Base-by-base conservation (phyloP, 345 rosid species). In the Citrus unshiu region DNA sequence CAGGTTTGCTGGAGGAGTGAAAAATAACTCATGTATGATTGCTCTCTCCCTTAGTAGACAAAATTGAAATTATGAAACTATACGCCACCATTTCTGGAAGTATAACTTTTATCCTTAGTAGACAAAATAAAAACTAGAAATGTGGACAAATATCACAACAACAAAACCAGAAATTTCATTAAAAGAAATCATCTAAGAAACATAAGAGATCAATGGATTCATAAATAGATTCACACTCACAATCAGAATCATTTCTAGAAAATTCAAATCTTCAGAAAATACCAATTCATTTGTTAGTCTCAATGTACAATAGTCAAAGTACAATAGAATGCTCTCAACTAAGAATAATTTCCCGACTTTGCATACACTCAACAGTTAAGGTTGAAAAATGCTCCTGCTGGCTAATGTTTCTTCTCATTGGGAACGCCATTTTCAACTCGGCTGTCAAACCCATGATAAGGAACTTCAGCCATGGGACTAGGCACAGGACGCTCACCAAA, bases 401-500 rank as follows among this genome's bases (percentile, higher is more conserved):
- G 62, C 90, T 90, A 92, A 30, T 78, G 84, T 85, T 90, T 89
- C 89, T 84, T 86, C 86, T 93, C 95, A 82, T 82, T 80, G 59
- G 86, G 72, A 39, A 75, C 87, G 49, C 93, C 92, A 84, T 87
- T 91, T 83, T 91, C 95, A 80, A 59, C 82, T 59, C 79, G 88
- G 83, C 83, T 86, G 81, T 86, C 94, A 85, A 73, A 88, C 49
- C 89, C 97, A 74, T 88, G 92, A 82, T 89, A 91, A 40, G 97
- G 95, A 86, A 90, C 95, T 82, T 94, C 97, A 75, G 69, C 72
- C 92, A 96, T 89, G 35, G 95, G 90, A 82, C 70, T 90, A 27
- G 99, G 99, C 65, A 82, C 70, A 3, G 91, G 87, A 76, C 92
- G 91, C 24, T 87, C 98, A 51, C 87, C 94, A 78, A 94, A 90